Conservation (phyloP, 208 protist genomes). For the Phytomonas serpens region DNA sequence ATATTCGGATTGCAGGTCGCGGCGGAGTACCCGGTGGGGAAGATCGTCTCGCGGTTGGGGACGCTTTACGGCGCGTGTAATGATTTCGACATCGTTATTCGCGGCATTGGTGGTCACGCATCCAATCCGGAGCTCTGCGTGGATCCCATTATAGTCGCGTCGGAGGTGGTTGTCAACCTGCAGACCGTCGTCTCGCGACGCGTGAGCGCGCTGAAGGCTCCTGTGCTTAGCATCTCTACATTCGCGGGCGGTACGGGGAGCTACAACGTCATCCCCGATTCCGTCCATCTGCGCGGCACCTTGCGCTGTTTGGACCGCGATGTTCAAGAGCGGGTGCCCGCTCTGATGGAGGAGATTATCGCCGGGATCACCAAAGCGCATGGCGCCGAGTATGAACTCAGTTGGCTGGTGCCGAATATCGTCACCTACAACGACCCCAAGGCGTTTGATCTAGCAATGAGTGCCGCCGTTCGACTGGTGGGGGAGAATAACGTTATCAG, state of each 20-base stretch:
- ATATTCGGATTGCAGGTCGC: conserved; percentile 51
- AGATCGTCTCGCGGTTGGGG: conserved; percentile 23
- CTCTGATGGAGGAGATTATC: conserved; percentile 63
- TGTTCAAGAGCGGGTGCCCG: conserved; percentile 42
- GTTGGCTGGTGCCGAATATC: conserved; percentile 72
- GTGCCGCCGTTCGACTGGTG: conserved; percentile 35
- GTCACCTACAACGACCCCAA: conserved; percentile 70
- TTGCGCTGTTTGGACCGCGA: conserved; percentile 61
- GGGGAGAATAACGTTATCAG: conserved; percentile 37
- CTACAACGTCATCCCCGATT: conserved; percentile 73
- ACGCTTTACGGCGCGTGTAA: conserved; percentile 42
- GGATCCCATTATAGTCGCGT: conserved; percentile 55
- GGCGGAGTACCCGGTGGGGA: conserved; percentile 17
- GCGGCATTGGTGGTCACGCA: conserved; percentile 54
- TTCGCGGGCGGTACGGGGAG: conserved; percentile 47
- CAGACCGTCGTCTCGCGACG: conserved; percentile 62
- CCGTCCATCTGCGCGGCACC: conserved; percentile 55
- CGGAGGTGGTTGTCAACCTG: conserved; percentile 41
- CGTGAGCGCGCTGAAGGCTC: conserved; percentile 43
- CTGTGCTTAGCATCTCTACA: conserved; percentile 56
- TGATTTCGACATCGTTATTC: conserved; percentile 64
- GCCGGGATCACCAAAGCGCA: conserved; percentile 56
- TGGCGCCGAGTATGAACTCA: conserved; percentile 46
- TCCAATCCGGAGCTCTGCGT: conserved; percentile 57
- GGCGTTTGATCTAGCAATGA: conserved; percentile 50